phyloP scores from a whole-genome alignment of 2,329 filamentous ascomycete species.

The Fusarium sp. region DNA sequence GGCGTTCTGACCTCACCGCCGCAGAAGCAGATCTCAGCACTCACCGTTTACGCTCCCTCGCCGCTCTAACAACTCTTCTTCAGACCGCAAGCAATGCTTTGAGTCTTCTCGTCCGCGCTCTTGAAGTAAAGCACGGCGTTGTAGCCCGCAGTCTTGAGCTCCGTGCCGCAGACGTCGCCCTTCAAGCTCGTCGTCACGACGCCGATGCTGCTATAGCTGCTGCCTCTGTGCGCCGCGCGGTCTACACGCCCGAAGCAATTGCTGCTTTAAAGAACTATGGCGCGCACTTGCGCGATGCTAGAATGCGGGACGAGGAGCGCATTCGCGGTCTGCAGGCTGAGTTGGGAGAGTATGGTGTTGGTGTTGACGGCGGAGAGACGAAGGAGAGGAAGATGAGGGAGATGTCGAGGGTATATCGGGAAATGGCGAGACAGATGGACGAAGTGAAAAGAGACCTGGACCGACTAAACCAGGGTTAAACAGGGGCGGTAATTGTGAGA shows the following conservation, averaged over 20 bases:
- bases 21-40: constrained; percentile 51
- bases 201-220: constrained; percentile 53
- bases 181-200: constrained; percentile 58
- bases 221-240: constrained; percentile 50
- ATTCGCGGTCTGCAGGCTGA: constrained; percentile 56
- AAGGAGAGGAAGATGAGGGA: constrained; percentile 65
- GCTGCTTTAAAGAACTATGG: constrained; percentile 61
- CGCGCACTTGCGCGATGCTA: constrained; percentile 62
- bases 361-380: constrained; percentile 48
- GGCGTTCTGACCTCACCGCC: constrained; percentile 50
- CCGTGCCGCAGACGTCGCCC: constrained; percentile 58
- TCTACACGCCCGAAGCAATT: constrained; percentile 60
- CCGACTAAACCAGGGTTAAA: constrained; percentile 47
- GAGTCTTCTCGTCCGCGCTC: constrained; percentile 58
- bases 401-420: constrained; percentile 63
- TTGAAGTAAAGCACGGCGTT: constrained; percentile 67
- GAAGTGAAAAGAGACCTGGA: constrained; percentile 63
- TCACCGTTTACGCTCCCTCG: constrained; percentile 55
- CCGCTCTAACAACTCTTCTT: constrained; percentile 55
- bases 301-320: constrained; percentile 57
- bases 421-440: constrained; percentile 62
- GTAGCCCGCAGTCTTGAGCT: constrained; percentile 64
- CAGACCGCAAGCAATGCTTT: constrained; percentile 55
- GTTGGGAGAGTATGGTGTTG: constrained; percentile 63
- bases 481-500: constrained; percentile 4